Evolutionary conservation across 2,329 filamentous ascomycete species (phyloP).

Genomic region (Fusarium lyarnte): DNA sequence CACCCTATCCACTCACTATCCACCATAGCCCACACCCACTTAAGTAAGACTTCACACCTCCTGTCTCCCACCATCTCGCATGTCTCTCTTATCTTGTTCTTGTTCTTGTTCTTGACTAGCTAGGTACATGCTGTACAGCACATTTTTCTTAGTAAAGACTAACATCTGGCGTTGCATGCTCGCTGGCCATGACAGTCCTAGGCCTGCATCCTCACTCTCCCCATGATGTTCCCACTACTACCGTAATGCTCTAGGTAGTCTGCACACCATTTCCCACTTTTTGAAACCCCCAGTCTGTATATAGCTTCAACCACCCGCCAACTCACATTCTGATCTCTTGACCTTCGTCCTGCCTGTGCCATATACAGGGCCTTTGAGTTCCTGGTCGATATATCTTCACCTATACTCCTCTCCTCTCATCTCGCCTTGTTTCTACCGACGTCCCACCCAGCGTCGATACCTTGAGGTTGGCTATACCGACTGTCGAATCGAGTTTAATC

Average conservation of each 20-base stretch:
- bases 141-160: conserved; percentile 1
- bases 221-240: conserved; percentile 2
- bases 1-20: conserved; percentile 7
- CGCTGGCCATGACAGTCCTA: conserved; percentile 30
- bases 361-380: conserved; percentile 39
- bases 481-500: not conserved
- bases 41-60: conserved; percentile 3
- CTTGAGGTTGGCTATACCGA: conserved; percentile 1
- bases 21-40: conserved; percentile 10
- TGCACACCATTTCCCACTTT: conserved; percentile 26
- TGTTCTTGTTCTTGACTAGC: conserved; percentile 4
- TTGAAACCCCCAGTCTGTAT: conserved; percentile 42
- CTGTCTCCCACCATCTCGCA: conserved; percentile 27
- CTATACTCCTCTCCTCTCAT: conserved; percentile 2
- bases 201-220: not conserved
- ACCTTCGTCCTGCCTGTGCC: conserved; percentile 33
- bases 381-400: conserved; percentile 35
- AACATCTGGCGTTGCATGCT: conserved; percentile 24
- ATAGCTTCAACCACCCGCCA: conserved; percentile 42
- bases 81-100: conserved; percentile 18
- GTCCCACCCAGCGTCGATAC: conserved; percentile 9
- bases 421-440: conserved; percentile 1
- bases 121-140: not conserved
- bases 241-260: conserved; percentile 7
- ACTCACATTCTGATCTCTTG: conserved; percentile 10